A percentile compares a stretch with the other conserved stretches of the same genome.
phyloP scores from a whole-genome alignment of 2,329 filamentous ascomycete genomes.

The Aspergillus glaucus region DNA sequence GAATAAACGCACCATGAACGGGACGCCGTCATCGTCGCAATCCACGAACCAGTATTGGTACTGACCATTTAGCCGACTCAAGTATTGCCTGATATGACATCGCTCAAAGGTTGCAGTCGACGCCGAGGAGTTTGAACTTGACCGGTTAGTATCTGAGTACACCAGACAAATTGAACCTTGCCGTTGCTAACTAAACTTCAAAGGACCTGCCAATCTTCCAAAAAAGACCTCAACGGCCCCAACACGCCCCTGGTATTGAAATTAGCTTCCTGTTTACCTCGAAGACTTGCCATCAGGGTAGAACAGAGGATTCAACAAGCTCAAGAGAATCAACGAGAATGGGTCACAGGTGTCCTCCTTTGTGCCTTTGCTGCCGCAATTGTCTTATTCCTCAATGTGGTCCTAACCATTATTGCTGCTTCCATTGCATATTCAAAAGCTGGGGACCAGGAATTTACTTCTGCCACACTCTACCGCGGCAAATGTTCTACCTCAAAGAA shows the following conservation, averaged over 20 bases:
- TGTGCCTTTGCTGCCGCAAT: slow-evolving; percentile 1
- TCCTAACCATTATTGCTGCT: slow-evolving; percentile 6
- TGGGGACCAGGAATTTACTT: neutral
- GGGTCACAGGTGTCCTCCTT: slow-evolving; percentile 6
- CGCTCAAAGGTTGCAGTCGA: neutral
- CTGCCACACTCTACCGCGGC: neutral
- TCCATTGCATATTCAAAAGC: slow-evolving; percentile 3
- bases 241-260: neutral
- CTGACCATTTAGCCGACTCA: neutral
- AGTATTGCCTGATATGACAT: neutral
- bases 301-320: neutral
- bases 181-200: neutral
- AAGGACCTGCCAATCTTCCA: neutral
- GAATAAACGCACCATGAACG: neutral
- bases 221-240: neutral
- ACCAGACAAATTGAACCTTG: neutral
- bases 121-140: neutral
- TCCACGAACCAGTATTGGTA: neutral
- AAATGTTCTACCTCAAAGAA: neutral
- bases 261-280: neutral
- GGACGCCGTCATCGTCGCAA: neutral
- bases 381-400: slow-evolving; percentile 5
- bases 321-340: neutral
- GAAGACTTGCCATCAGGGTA: neutral
- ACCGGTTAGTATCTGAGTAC: neutral